Evolutionary conservation across 768 basidiomycete species (phyloP).

Genomic region (Lactarius indigo): DNA sequence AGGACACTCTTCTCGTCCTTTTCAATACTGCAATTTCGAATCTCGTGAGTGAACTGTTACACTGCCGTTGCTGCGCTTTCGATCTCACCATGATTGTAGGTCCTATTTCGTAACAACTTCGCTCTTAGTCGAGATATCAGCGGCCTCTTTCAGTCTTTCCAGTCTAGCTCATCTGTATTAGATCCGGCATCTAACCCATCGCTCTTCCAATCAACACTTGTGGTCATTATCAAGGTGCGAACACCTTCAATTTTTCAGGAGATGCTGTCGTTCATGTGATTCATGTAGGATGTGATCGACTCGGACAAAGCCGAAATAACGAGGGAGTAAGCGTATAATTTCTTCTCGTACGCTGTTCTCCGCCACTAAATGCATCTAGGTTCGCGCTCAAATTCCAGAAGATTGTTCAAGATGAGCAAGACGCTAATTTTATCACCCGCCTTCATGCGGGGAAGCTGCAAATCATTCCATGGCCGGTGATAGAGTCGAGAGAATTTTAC

Average conservation of each 20-base stretch:
- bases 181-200: slow-evolving; percentile 58
- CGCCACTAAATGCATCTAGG: slow-evolving; percentile 31
- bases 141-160: slow-evolving; percentile 60
- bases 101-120: slow-evolving; percentile 64
- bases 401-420: slow-evolving; percentile 61
- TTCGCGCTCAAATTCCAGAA: slow-evolving; percentile 57
- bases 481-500: slow-evolving; percentile 61
- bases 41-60: slow-evolving; percentile 35
- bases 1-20: slow-evolving; percentile 58
- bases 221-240: slow-evolving; percentile 61
- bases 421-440: slow-evolving; percentile 57
- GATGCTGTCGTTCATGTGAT: too few species aligned
- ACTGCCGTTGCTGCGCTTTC: neutral
- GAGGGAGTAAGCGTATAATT: slow-evolving; percentile 45
- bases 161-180: slow-evolving; percentile 52
- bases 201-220: slow-evolving; percentile 57
- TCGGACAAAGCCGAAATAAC: slow-evolving; percentile 57
- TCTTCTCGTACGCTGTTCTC: neutral
- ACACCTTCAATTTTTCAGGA: too few species aligned
- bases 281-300: slow-evolving; percentile 56
- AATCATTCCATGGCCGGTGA: slow-evolving; percentile 67
- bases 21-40: slow-evolving; percentile 68
- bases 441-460: slow-evolving; percentile 53
- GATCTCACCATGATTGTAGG: slow-evolving; percentile 35
- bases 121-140: slow-evolving; percentile 58